These are phyloP conservation scores for Annulohypoxylon nitens DNA, from an alignment of 495 filamentous ascomycete genomes.

Conservation along the genomic window DNA sequence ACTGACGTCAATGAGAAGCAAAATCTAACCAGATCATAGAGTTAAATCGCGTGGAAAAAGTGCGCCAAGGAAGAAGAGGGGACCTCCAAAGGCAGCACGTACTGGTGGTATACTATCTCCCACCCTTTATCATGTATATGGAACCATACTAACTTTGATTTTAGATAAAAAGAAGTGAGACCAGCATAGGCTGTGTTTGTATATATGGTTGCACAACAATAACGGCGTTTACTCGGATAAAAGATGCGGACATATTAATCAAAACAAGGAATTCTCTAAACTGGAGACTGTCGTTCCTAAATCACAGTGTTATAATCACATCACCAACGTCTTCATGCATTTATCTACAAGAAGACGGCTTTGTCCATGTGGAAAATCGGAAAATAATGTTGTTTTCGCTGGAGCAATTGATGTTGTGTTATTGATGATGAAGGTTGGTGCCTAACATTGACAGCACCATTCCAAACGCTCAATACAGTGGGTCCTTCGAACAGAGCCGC, in stretches of 20 bases:
- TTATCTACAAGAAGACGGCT: not conserved
- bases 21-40: conserved; percentile 54
- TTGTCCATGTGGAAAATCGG: no score
- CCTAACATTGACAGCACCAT: no score
- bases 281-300: not conserved
- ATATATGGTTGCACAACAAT: conserved; percentile 30
- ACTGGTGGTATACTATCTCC: conserved; percentile 63
- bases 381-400: no score
- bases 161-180: conserved; percentile 41
- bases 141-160: conserved; percentile 37
- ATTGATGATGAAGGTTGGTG: no score
- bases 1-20: not conserved
- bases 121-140: not conserved
- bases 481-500: no score
- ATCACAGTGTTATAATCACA: not conserved
- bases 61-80: conserved; percentile 90
- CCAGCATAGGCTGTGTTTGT: conserved; percentile 21
- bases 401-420: no score
- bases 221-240: conserved; percentile 29
- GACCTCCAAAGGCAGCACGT: conserved; percentile 50
- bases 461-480: no score
- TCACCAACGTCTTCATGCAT: not conserved
- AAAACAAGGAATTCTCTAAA: conserved; percentile 24
- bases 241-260: not conserved
- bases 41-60: conserved; percentile 87